Conservation (phyloP, 345 rosid species). For the Populus euphratica region DNA sequence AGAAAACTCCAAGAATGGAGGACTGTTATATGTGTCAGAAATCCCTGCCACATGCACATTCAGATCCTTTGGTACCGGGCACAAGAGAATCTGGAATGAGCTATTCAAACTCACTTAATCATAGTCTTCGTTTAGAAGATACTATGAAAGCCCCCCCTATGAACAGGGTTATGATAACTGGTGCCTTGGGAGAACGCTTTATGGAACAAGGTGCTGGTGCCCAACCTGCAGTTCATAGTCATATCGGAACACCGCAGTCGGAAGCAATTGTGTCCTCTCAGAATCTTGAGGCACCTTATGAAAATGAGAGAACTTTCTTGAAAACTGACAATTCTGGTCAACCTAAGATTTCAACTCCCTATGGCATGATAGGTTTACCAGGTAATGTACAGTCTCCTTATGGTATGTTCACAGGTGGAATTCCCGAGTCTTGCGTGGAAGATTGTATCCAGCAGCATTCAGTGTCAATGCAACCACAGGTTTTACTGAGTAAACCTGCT, state of each 20-base stretch:
- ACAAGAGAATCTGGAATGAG: constrained; percentile 26
- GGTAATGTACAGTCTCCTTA: constrained; percentile 27
- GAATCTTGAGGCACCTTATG: constrained; percentile 26
- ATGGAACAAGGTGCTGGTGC: constrained; percentile 36
- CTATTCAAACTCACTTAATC: constrained; percentile 35
- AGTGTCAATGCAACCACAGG: constrained; percentile 24
- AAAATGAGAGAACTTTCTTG: constrained; percentile 17
- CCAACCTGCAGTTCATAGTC: constrained; percentile 26
- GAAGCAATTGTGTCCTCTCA: constrained; percentile 27
- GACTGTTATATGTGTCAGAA: constrained; percentile 61
- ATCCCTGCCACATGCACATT: constrained; percentile 69
- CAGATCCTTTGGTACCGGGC: constrained; percentile 47
- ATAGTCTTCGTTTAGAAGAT: constrained; percentile 46
- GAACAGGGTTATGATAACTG: constrained; percentile 29
- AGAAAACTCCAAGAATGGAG: constrained; percentile 38
- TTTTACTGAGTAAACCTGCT: constrained; percentile 19
- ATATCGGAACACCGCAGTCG: constrained; percentile 24
- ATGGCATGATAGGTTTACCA: constrained; percentile 20
- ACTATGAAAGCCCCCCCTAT: constrained; percentile 19
- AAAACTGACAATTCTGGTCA: constrained; percentile 33
- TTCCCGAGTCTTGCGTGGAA: constrained; percentile 29
- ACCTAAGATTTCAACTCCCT: constrained; percentile 26
- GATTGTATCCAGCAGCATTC: constrained; percentile 27
- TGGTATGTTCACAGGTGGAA: constrained; percentile 22
- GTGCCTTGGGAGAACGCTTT: constrained; percentile 34